These are phyloP conservation scores for Fraxinus quadrangulata DNA, from an alignment of 257 asterid species.

Conservation along the genomic window DNA sequence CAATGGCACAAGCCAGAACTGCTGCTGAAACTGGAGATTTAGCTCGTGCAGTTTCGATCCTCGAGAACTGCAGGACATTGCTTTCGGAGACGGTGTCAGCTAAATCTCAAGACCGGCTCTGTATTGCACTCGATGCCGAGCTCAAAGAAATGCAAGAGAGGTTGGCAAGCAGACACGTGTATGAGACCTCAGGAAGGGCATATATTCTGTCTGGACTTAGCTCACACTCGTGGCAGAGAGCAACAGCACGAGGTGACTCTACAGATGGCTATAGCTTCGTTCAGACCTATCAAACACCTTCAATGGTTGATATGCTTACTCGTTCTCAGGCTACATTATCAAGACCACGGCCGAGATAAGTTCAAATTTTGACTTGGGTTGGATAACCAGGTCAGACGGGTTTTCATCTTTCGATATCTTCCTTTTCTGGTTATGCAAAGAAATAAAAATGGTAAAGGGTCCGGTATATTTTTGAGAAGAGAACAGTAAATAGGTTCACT, in stretches of 20 bases:
- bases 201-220: conserved; percentile 24
- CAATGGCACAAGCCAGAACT: conserved; percentile 20
- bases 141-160: conserved; percentile 26
- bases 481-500: not conserved
- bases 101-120: conserved; percentile 20
- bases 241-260: conserved; percentile 23
- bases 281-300: conserved; percentile 22
- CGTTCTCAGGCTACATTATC: conserved; percentile 25
- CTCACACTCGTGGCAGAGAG: conserved; percentile 28
- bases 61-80: conserved; percentile 11
- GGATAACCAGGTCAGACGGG: not conserved
- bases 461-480: not conserved
- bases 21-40: conserved; percentile 22
- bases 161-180: conserved; percentile 18
- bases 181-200: conserved; percentile 25
- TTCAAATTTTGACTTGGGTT: not conserved
- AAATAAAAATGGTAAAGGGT: not conserved
- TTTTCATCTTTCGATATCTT: not conserved
- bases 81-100: conserved; percentile 22
- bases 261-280: conserved; percentile 13
- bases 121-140: conserved; percentile 23
- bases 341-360: not conserved
- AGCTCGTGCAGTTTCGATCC: conserved; percentile 12
- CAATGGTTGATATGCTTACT: conserved; percentile 23
- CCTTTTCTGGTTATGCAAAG: not conserved